Evolutionary conservation across 768 basidiomycete genomes (phyloP), one percentile per base, ranked within the genome.

Genomic region (Naganishia antarctica): DNA sequence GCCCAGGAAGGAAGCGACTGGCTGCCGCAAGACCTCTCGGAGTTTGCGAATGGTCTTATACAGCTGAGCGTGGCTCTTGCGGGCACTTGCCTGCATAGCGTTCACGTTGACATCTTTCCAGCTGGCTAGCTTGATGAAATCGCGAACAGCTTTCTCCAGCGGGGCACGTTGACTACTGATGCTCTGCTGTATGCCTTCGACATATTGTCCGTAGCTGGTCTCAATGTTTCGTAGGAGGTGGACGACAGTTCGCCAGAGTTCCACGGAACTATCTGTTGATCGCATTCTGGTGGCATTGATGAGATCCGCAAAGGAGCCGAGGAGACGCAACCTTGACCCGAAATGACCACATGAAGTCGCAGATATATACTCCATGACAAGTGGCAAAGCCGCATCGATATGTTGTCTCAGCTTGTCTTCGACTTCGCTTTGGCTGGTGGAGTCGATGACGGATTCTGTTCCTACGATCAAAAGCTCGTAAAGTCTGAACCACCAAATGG

Each of bases 101-200:
- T 90, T 87, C 11, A 98, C 88, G 71, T 98, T 99, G 73, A 92
- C 81, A 73, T 99, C 96, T 77, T 89, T 96, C 96, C 96, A 98
- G 72, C 92, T 97, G 1, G 96, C 96, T 47, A 99, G 81, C 76
- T 92, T 94, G 80, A 98, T 87, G 73, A 91, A 87, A 46, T 83
- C 85, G 64, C 82, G 84, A 58, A 97, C 83, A 62, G 93, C 88
- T 70, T 85, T 87, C 77, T 97, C 91, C 32, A 96, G 75, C 0
- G 70, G 71, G 0, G 75, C 77, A 53, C 86, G 83, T 72, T 89
- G 86, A 18, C 81, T 76, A 3, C 73, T 69, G 29, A 96, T 78
- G n/a, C 80, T 80, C 2, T 78, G 71, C 1, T 77, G 70, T 29
- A 92, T 74, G 13, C 78, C 73, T 0, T 78, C 68, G 18, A 80